Percentiles rank a stretch among this genome's conserved stretches.
Evolutionary conservation across 2,329 filamentous ascomycete species (phyloP).

Genomic region (Cladosporium cucumerinum): DNA sequence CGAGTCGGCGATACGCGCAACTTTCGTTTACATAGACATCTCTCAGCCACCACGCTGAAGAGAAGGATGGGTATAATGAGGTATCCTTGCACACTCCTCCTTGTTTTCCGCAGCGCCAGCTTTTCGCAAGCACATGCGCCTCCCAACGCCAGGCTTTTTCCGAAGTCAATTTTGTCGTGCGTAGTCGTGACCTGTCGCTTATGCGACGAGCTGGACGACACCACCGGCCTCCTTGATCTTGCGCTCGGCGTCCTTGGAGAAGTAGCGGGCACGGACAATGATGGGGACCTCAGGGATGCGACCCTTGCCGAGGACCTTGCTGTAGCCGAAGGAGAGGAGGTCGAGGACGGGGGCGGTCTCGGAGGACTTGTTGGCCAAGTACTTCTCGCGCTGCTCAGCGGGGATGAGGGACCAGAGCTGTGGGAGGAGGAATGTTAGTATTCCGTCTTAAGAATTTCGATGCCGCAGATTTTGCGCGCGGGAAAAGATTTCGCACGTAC

Average conservation of each 20-base stretch:
- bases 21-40: constrained; percentile 37
- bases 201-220: constrained; percentile 93
- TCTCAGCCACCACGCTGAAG: constrained; percentile 53
- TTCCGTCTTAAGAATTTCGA: not conserved
- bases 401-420: constrained; percentile 96
- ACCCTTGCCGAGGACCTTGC: constrained; percentile 98
- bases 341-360: constrained; percentile 97
- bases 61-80: constrained; percentile 19
- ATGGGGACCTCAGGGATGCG: constrained; percentile 88
- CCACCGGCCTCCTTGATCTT: constrained; percentile 99
- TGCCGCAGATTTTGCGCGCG: constrained; percentile 3
- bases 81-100: constrained; percentile 17
- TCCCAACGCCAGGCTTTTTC: constrained; percentile 12
- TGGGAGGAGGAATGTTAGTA: constrained; percentile 8
- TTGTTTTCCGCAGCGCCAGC: constrained; percentile 14
- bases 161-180: constrained; percentile 9
- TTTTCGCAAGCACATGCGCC: constrained; percentile 13
- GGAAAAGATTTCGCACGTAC: constrained; percentile 44
- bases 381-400: constrained; percentile 86
- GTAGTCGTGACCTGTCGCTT: constrained; percentile 39
- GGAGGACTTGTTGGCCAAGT: constrained; percentile 79
- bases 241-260: constrained; percentile 93
- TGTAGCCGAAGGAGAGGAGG: constrained; percentile 94
- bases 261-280: constrained; percentile 91
- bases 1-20: constrained; percentile 36